These are phyloP conservation scores for Colletotrichum brevisporum DNA, from an alignment of 2,329 filamentous ascomycete species.

Conservation along the genomic window DNA sequence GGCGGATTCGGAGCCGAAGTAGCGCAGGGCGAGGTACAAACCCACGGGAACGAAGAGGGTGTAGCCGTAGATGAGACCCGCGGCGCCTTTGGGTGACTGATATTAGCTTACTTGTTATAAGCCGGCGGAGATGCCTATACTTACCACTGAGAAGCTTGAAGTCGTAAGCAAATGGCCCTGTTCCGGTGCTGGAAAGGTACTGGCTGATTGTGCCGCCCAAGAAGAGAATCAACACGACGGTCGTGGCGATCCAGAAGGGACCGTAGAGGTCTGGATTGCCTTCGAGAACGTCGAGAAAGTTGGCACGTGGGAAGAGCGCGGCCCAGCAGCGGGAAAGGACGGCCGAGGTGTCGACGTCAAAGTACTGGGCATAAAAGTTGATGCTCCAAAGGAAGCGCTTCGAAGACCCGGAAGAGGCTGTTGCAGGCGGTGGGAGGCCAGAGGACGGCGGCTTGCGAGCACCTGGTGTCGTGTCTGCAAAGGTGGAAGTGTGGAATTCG, in stretches of 20 bases:
- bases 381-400: conserved; percentile 96
- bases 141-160: conserved; percentile 88
- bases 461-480: conserved; percentile 71
- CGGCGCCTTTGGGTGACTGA: conserved; percentile 71
- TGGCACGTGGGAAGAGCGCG: conserved; percentile 89
- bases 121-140: conserved; percentile 43
- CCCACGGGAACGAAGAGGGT: conserved; percentile 87
- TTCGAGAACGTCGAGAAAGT: conserved; percentile 97
- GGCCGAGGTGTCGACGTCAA: conserved; percentile 95
- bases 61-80: conserved; percentile 95
- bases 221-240: conserved; percentile 95
- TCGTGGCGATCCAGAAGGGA: conserved; percentile 98
- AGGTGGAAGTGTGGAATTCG: conserved; percentile 96
- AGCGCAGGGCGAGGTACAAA: conserved; percentile 90
- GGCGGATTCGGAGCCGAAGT: conserved; percentile 94
- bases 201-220: conserved; percentile 94
- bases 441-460: conserved; percentile 62
- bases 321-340: conserved; percentile 90
- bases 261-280: conserved; percentile 98
- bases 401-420: conserved; percentile 62
- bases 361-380: conserved; percentile 96
- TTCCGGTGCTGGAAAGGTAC: conserved; percentile 80
- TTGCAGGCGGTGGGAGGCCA: conserved; percentile 70
- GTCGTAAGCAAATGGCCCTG: conserved; percentile 88
- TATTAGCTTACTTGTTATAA: conserved; percentile 4